Conservation (phyloP, 2,329 filamentous ascomycete species). For the Neonectria coccinea region DNA sequence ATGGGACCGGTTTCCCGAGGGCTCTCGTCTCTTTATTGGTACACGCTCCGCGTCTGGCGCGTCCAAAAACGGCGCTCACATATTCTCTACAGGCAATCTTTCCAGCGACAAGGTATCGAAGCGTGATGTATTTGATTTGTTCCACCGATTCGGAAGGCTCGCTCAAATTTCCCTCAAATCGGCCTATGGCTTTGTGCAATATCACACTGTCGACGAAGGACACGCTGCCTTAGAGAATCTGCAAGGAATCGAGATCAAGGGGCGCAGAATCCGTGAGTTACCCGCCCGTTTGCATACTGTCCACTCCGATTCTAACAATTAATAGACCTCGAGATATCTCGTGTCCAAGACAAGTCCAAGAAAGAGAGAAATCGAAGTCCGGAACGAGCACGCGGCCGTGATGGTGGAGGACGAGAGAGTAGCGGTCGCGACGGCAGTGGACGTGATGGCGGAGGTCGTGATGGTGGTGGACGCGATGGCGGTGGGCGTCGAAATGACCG, state of each 20-base stretch:
- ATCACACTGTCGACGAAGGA: conserved; percentile 81
- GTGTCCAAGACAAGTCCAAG: conserved; percentile 80
- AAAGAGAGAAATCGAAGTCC: conserved; percentile 70
- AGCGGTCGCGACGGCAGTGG: conserved; percentile 45
- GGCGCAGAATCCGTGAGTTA: conserved; percentile 90
- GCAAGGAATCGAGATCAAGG: conserved; percentile 84
- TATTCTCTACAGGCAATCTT: conserved; percentile 77
- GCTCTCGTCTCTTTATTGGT: conserved; percentile 86
- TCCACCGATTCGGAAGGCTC: conserved; percentile 85
- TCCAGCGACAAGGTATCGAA: conserved; percentile 95
- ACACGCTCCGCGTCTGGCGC: conserved; percentile 51
- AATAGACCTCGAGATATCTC: conserved; percentile 88
- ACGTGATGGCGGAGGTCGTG: conserved; percentile 53
- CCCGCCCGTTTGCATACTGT: background rate
- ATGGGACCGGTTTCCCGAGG: conserved; percentile 84
- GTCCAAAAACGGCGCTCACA: conserved; percentile 42
- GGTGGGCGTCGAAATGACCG: conserved; percentile 57
- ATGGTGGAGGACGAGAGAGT: conserved; percentile 1
- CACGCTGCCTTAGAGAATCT: conserved; percentile 79
- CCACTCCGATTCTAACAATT: conserved; percentile 19
- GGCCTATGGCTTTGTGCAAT: conserved; percentile 97
- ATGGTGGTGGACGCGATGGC: conserved; percentile 56
- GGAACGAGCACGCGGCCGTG: conserved; percentile 64
- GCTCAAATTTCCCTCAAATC: conserved; percentile 97
- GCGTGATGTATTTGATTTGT: conserved; percentile 91